Evolutionary conservation across 345 rosid species (phyloP).

Genomic region (Gossypium longicalyx): DNA sequence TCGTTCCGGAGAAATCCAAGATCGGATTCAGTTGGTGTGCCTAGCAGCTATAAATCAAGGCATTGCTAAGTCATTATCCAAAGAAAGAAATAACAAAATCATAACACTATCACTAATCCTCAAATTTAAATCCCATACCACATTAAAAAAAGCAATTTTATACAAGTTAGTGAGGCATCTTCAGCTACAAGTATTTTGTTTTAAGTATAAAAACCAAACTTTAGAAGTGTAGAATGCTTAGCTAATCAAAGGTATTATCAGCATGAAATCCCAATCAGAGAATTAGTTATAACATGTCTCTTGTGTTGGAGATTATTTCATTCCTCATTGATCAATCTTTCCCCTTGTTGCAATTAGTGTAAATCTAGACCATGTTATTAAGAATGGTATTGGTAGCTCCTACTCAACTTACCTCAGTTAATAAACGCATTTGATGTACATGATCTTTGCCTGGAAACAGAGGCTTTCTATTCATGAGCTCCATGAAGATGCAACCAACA

Average conservation of each 20-base stretch:
- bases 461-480: conserved; percentile 91
- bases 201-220: not conserved
- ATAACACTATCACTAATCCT: not conserved
- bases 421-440: conserved; percentile 87
- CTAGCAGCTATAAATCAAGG: conserved; percentile 62
- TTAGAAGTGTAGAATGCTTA: not conserved
- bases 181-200: not conserved
- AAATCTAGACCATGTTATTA: not conserved
- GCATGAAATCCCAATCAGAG: not conserved
- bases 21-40: conserved; percentile 87
- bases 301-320: not conserved
- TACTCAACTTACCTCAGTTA: conserved; percentile 64
- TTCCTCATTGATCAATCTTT: not conserved
- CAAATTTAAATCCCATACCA: not conserved
- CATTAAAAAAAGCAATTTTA: not conserved
- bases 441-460: conserved; percentile 93
- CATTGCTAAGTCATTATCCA: conserved; percentile 13
- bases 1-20: conserved; percentile 82
- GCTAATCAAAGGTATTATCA: not conserved
- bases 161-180: not conserved
- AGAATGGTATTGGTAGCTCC: not conserved
- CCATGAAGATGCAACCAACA: conserved; percentile 97
- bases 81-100: not conserved
- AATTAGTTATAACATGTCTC: not conserved
- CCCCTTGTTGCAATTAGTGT: not conserved